Conservation (phyloP, 345 rosid genomes). For the Heritiera littoralis region DNA sequence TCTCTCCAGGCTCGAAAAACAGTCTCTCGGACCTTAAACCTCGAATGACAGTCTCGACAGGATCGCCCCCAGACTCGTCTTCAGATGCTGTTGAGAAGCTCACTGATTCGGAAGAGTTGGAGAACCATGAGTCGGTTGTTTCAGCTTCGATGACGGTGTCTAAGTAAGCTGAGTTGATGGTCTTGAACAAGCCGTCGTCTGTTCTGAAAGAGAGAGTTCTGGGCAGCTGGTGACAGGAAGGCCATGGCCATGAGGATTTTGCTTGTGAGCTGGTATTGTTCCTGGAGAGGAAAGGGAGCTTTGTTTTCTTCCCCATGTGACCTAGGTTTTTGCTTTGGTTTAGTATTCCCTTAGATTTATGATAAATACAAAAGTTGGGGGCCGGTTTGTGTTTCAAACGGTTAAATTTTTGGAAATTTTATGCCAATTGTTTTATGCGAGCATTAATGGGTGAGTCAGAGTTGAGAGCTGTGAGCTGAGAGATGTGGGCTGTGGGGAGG, state of each 20-base stretch:
- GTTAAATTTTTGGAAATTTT: conserved; percentile 7
- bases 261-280: conserved; percentile 16
- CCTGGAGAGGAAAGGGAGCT: conserved; percentile 58
- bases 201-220: conserved; percentile 71
- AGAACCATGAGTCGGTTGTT: conserved; percentile 27
- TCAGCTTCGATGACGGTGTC: conserved; percentile 20
- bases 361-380: conserved; percentile 15
- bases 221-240: conserved; percentile 64
- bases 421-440: conserved; percentile 3
- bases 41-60: conserved; percentile 52
- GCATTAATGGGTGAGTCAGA: conserved; percentile 29
- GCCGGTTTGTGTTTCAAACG: conserved; percentile 3
- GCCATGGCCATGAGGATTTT: conserved; percentile 74
- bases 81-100: conserved; percentile 48
- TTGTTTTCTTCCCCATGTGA: conserved; percentile 44
- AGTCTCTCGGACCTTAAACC: conserved; percentile 59
- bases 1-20: conserved; percentile 71
- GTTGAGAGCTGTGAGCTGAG: neutral
- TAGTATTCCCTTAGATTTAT: neutral
- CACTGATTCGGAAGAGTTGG: conserved; percentile 38
- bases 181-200: conserved; percentile 34
- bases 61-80: conserved; percentile 34
- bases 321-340: neutral
- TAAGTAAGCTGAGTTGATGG: conserved; percentile 43
- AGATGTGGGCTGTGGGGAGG: conserved; percentile 4